phyloP scores from a whole-genome alignment of 306 rosid species.

The Psophocarpus tetragonolobus region DNA sequence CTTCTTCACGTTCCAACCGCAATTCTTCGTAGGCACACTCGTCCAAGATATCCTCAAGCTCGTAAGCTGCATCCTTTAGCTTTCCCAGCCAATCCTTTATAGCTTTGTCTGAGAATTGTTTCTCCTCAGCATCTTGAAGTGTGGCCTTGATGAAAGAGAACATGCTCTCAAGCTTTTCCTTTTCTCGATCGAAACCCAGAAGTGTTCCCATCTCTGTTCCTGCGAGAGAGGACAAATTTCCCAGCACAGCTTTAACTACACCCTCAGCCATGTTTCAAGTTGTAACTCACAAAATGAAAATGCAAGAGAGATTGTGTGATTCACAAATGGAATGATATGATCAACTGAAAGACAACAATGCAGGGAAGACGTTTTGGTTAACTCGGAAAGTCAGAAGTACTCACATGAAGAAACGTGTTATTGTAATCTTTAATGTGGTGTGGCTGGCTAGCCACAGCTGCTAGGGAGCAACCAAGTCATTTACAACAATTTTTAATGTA shows the following conservation, averaged over 20 bases:
- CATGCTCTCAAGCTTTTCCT: neutral
- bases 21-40: neutral
- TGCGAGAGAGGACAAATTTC: neutral
- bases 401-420: too few relatives aligned
- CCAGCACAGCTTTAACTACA: neutral
- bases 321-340: neutral
- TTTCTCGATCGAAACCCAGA: neutral
- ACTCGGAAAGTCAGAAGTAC: too few relatives aligned
- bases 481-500: too few relatives aligned
- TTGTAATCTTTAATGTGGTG: too few relatives aligned
- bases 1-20: neutral
- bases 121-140: conserved; percentile 40
- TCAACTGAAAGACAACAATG: too few relatives aligned
- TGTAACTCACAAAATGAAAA: neutral
- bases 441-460: too few relatives aligned
- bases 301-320: neutral
- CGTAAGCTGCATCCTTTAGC: conserved; percentile 1
- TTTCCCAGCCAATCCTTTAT: conserved; percentile 20
- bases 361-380: too few relatives aligned
- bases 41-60: conserved; percentile 36
- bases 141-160: neutral
- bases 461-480: too few relatives aligned
- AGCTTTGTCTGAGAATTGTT: neutral
- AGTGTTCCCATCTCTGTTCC: neutral
- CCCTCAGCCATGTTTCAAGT: conserved; percentile 2